Evolutionary conservation across 2,329 filamentous ascomycete genomes (phyloP).

Genomic region (Venturia effusa): DNA sequence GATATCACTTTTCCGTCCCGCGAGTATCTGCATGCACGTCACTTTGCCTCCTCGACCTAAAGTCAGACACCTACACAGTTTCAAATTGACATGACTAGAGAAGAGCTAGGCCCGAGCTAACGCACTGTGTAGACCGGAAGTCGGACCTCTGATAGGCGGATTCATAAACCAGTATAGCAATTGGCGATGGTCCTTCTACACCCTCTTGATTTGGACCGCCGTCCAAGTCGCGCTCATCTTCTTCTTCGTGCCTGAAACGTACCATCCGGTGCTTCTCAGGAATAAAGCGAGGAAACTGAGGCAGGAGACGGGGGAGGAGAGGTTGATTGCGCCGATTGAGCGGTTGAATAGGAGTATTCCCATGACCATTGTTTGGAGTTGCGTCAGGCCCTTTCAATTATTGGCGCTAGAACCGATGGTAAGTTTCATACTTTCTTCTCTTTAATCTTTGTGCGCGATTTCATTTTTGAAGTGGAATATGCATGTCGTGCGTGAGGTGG

Average conservation of each 20-base stretch:
- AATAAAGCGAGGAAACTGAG: conserved; percentile 61
- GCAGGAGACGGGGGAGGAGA: conserved; percentile 63
- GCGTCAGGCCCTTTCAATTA: conserved; percentile 62
- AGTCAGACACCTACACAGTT: neutral
- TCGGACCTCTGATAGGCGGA: conserved; percentile 55
- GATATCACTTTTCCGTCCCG: neutral
- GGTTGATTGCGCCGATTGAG: conserved; percentile 70
- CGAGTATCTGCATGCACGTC: neutral
- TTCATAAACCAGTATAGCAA: conserved; percentile 67
- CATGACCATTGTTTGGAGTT: conserved; percentile 38
- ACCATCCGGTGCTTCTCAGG: conserved; percentile 60
- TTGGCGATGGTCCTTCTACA: conserved; percentile 79
- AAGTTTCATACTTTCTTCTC: conserved; percentile 11
- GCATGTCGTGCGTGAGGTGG: neutral
- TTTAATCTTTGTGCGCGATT: neutral
- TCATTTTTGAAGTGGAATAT: too few relatives aligned
- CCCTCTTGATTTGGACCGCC: conserved; percentile 73
- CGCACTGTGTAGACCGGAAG: conserved; percentile 33
- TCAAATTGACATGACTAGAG: neutral
- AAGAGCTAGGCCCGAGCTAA: neutral
- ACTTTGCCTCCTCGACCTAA: neutral
- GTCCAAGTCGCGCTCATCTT: conserved; percentile 49
- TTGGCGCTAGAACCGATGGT: conserved; percentile 73
- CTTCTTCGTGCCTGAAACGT: conserved; percentile 72
- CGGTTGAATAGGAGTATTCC: conserved; percentile 47